Evolutionary conservation across 179 eudicot genomes (phyloP).

Genomic region (Drosera spatulata): DNA sequence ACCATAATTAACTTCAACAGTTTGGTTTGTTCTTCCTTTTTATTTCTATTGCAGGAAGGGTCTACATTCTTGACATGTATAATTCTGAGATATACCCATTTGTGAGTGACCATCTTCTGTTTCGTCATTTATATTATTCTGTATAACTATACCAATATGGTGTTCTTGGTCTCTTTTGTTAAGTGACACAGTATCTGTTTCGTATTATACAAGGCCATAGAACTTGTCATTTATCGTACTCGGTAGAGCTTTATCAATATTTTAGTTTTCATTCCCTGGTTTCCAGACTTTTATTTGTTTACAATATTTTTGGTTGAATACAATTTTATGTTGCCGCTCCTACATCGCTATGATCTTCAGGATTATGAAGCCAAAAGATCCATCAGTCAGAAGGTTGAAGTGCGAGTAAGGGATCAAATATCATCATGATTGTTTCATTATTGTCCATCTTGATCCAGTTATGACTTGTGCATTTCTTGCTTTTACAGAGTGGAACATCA

Average conservation of each 20-base stretch:
- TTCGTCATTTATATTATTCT: background rate
- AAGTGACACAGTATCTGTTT: too few relatives aligned
- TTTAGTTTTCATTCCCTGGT: too few relatives aligned
- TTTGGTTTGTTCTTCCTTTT: too few relatives aligned
- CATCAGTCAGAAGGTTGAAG: conserved; percentile 76
- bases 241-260: too few relatives aligned
- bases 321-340: background rate
- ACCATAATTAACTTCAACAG: too few relatives aligned
- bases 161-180: too few relatives aligned
- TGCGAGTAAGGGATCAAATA: conserved; percentile 32
- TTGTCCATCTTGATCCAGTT: background rate
- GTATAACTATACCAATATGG: background rate
- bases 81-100: conserved; percentile 79
- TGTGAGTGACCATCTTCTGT: conserved; percentile 35
- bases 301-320: too few relatives aligned
- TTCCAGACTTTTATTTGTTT: too few relatives aligned
- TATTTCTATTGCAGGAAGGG: conserved; percentile 38
- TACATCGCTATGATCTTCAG: conserved; percentile 16
- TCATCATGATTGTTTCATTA: background rate
- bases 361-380: conserved; percentile 63
- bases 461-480: background rate
- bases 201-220: too few relatives aligned
- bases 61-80: conserved; percentile 86
- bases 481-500: conserved; percentile 60
- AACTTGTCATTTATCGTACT: too few relatives aligned